Evolutionary conservation across 331 rosid genomes (phyloP), one percentile per base, ranked within the genome.

Genomic region (Arachis monticola): DNA sequence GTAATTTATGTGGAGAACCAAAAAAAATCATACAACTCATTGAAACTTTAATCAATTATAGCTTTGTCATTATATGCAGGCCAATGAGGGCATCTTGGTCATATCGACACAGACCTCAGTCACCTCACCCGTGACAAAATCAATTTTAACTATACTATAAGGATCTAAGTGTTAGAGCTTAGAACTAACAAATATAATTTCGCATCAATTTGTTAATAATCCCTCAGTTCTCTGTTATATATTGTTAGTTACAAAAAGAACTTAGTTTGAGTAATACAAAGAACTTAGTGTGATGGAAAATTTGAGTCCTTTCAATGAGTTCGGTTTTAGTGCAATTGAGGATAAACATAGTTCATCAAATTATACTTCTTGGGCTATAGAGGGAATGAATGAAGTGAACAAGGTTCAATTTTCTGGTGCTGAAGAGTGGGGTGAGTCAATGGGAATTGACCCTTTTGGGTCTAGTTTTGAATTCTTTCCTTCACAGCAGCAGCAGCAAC

Each of bases 311-410:
- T 75, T 65, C 22, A 69, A 31, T 13, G 80, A 78, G 35, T 78
- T 77, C 52, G 75, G 50, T 30, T 72, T 74, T 47, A 60, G 8
- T 62, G 64, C 66, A 46, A 17, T 64, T 77, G 81, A 72, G 45
- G 88, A 82, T 31, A 79, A 74, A 60, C 5, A 17, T 27, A 41
- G 83, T 58, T 79, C 85, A 47, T 72, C 70, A 41, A 58, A 66
- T 48, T 72, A 81, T 30, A 64, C 31, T 40, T 79, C 55, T 64
- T 60, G 83, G 78, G 62, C 45, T 5, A 44, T 27, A 3, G 35
- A 67, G 45, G 82, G 75, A 66, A n/a, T 72, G 10, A 66, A 63
- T 55, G 63, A 32, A 56, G 61, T 31, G 67, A 70, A 73, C 63
- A 60, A 63, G 40, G 68, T 64, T 31, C 22, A 48, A 60, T 77